A percentile compares a stretch with the other conserved stretches of the same genome.
These are phyloP conservation scores for Coemansia sp. DNA, from an alignment of 192 early-diverging fungal species.

Conservation along the genomic window DNA sequence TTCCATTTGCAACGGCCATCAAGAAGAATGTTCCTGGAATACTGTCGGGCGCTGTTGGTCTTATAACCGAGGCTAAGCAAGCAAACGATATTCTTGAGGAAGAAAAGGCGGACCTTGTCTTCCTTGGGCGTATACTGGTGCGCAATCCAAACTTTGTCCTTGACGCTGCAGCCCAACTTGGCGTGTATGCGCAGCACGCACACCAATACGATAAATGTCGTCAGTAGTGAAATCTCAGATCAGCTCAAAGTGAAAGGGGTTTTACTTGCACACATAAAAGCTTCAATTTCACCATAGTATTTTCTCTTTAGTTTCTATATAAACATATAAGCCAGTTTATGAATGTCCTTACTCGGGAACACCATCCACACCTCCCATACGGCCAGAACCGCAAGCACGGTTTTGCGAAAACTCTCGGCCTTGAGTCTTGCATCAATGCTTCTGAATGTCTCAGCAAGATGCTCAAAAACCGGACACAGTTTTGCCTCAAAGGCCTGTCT, in stretches of 20 bases:
- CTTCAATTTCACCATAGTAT: neutral
- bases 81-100: conserved; percentile 69
- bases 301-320: neutral
- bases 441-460: conserved; percentile 66
- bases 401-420: conserved; percentile 77
- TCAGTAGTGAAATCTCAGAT: conserved; percentile 23
- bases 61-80: conserved; percentile 65
- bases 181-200: conserved; percentile 61
- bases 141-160: conserved; percentile 69
- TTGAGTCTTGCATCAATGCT: conserved; percentile 72
- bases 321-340: conserved; percentile 19
- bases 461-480: conserved; percentile 66
- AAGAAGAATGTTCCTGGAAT: conserved; percentile 61
- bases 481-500: conserved; percentile 65
- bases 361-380: conserved; percentile 93
- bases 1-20: conserved; percentile 67
- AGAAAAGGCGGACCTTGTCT: conserved; percentile 73
- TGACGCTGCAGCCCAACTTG: conserved; percentile 69
- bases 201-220: conserved; percentile 63
- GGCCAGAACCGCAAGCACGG: conserved; percentile 62
- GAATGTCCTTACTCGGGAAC: conserved; percentile 59
- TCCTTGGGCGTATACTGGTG: conserved; percentile 72
- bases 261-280: neutral
- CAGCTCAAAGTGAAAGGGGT: neutral
- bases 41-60: conserved; percentile 65